Conservation (phyloP, 192 early-diverging fungal genomes). For the Polychytrium aggregatum region DNA sequence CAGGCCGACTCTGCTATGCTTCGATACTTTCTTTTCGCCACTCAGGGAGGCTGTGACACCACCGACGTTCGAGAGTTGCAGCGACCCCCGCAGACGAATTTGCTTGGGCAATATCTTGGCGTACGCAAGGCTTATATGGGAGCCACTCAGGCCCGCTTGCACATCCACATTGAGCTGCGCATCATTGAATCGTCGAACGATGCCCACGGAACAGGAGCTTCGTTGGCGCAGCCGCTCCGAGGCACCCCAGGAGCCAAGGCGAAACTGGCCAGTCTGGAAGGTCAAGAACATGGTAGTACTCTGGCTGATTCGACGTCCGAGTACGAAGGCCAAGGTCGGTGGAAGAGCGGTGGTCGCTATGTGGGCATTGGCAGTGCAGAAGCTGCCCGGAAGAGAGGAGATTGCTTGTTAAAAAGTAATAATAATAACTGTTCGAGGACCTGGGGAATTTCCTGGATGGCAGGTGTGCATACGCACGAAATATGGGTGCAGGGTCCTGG, state of each 20-base stretch:
- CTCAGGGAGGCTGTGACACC: conserved; percentile 22
- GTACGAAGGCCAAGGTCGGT: conserved; percentile 50
- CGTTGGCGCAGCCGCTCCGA: conserved; percentile 5
- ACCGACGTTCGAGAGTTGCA: conserved; percentile 19
- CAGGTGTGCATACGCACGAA: no score
- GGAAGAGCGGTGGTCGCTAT: conserved; percentile 44
- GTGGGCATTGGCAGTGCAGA: conserved; percentile 50
- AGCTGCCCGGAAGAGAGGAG: no score
- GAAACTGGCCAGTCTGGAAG: conserved; percentile 65
- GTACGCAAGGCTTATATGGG: conserved; percentile 18
- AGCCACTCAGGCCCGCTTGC: conserved; percentile 19
- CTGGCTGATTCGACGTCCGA: conserved; percentile 51
- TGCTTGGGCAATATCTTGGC: conserved; percentile 18
- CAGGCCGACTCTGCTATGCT: conserved; percentile 30
- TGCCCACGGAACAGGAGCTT: conserved; percentile 23
- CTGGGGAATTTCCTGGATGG: no score
- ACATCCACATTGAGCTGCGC: conserved; percentile 23
- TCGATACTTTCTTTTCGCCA: conserved; percentile 26
- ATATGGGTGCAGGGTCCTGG: no score
- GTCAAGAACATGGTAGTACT: conserved; percentile 63
- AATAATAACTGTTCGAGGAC: no score
- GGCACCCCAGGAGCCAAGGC: conserved; percentile 55
- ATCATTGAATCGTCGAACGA: conserved; percentile 13
- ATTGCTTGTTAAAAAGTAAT: no score
- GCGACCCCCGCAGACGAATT: conserved; percentile 16